Conservation (phyloP, 768 basidiomycete species). For the Neoboletus subvelutipes region DNA sequence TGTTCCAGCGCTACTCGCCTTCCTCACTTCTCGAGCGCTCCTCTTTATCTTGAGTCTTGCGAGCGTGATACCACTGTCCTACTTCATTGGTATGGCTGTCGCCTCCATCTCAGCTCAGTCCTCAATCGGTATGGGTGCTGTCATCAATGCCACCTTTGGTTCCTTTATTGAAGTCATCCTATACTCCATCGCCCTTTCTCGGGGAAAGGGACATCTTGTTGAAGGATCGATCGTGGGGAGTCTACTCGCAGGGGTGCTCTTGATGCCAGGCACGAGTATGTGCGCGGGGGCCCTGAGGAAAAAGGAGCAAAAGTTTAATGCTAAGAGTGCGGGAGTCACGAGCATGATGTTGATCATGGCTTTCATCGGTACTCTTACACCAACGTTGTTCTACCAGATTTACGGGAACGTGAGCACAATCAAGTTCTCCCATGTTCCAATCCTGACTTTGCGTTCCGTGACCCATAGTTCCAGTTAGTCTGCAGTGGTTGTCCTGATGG, state of each 20-base stretch:
- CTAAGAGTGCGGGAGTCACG: slow-evolving; percentile 98
- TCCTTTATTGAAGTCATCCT: slow-evolving; percentile 97
- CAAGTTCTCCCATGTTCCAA: not conserved
- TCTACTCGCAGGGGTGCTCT: slow-evolving; percentile 89
- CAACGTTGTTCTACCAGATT: slow-evolving; percentile 96
- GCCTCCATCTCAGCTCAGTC: slow-evolving; percentile 98
- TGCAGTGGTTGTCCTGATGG: slow-evolving; percentile 74
- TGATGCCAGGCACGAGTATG: slow-evolving; percentile 99
- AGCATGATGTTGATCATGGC: slow-evolving; percentile 99
- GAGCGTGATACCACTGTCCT: slow-evolving; percentile 94
- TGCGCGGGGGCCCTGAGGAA: slow-evolving; percentile 81
- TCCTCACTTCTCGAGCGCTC: slow-evolving; percentile 70
- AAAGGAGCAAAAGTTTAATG: slow-evolving; percentile 98
- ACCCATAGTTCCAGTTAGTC: slow-evolving; percentile 74
- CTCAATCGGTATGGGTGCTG: slow-evolving; percentile 98
- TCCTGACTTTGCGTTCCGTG: slow-evolving; percentile 16
- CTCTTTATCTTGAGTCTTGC: slow-evolving; percentile 84
- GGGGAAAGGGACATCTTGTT: slow-evolving; percentile 89
- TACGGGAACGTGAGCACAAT: slow-evolving; percentile 83
- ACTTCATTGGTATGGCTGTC: slow-evolving; percentile 99
- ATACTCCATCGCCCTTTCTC: slow-evolving; percentile 85
- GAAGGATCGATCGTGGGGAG: slow-evolving; percentile 97
- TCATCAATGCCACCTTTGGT: slow-evolving; percentile 99
- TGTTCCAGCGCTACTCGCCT: slow-evolving; percentile 61
- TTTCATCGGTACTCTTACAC: slow-evolving; percentile 92